Evolutionary conservation across 2,329 filamentous ascomycete species (phyloP).

Genomic region (Exophiala oligosperma): DNA sequence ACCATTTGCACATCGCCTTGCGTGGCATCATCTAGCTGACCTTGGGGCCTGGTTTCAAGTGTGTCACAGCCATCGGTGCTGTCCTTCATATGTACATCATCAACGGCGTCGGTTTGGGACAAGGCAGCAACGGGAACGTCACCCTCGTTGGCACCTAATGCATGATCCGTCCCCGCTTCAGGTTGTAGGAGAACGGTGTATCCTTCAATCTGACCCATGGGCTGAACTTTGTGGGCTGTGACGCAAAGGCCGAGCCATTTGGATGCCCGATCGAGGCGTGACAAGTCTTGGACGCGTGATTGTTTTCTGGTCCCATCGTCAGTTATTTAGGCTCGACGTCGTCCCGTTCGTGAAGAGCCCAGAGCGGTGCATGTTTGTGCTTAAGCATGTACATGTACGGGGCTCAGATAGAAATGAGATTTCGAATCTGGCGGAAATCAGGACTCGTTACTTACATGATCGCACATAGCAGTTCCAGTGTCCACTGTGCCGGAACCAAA

Average conservation of each 20-base stretch:
- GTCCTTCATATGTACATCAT: not conserved
- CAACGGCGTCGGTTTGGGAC: not conserved
- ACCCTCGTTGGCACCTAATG: not conserved
- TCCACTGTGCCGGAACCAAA: conserved; percentile 42
- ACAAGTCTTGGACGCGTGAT: conserved; percentile 10
- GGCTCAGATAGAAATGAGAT: too few species aligned
- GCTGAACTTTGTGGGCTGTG: conserved; percentile 21
- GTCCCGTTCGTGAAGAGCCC: too few species aligned
- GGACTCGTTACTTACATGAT: conserved; percentile 20
- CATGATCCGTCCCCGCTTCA: not conserved
- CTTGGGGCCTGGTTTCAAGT: not conserved
- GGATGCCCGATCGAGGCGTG: not conserved
- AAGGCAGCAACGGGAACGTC: not conserved
- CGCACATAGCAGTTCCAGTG: conserved; percentile 34
- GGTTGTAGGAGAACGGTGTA: conserved; percentile 26
- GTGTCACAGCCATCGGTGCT: too few species aligned
- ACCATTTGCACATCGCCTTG: not conserved
- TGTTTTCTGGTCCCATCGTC: conserved; percentile 10
- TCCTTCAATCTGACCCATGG: conserved; percentile 21
- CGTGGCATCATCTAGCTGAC: not conserved
- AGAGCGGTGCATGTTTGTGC: too few species aligned
- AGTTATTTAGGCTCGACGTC: not conserved
- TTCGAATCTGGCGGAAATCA: not conserved
- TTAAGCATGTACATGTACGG: too few species aligned
- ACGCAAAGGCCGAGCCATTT: conserved; percentile 26